These are phyloP conservation scores for Sporobolomyces pararoseus DNA, from an alignment of 768 basidiomycete genomes.

Conservation along the genomic window DNA sequence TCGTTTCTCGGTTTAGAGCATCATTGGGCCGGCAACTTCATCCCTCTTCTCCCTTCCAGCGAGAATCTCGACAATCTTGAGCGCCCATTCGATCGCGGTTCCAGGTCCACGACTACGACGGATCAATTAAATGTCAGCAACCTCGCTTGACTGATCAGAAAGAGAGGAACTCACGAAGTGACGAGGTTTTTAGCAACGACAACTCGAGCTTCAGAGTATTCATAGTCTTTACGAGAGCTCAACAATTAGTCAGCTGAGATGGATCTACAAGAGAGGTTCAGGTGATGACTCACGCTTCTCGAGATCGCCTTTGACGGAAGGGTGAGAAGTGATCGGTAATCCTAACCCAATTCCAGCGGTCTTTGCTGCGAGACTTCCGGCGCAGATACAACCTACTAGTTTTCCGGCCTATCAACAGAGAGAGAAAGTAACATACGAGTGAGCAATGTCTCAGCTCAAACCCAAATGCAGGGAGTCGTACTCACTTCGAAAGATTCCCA, in stretches of 20 bases:
- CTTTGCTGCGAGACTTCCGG: constrained; percentile 40
- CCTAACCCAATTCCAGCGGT: constrained; percentile 31
- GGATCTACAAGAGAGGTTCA: background rate
- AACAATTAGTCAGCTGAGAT: background rate
- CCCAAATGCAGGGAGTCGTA: too few relatives aligned
- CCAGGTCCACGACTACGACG: constrained; percentile 40
- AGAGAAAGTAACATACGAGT: too few relatives aligned
- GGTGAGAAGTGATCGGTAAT: constrained; percentile 35
- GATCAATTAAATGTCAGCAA: too few relatives aligned
- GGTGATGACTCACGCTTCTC: constrained; percentile 26
- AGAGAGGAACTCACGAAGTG: too few relatives aligned
- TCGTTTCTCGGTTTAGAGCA: constrained; percentile 5
- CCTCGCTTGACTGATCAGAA: too few relatives aligned
- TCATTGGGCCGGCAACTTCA: constrained; percentile 36
- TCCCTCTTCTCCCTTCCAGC: constrained; percentile 33
- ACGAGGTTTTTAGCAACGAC: constrained; percentile 33
- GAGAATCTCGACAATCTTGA: constrained; percentile 34
- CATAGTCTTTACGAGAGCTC: constrained; percentile 23
- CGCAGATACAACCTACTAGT: constrained; percentile 40
- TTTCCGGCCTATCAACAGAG: constrained; percentile 14
- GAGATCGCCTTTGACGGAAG: constrained; percentile 33
- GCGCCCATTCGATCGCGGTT: constrained; percentile 34
- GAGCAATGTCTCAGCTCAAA: too few relatives aligned
- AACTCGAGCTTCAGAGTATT: constrained; percentile 40
- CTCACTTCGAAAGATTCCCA: constrained; percentile 16